Conservation (phyloP, 441 rosid genomes). For the Pelargonium cotyledonis region DNA sequence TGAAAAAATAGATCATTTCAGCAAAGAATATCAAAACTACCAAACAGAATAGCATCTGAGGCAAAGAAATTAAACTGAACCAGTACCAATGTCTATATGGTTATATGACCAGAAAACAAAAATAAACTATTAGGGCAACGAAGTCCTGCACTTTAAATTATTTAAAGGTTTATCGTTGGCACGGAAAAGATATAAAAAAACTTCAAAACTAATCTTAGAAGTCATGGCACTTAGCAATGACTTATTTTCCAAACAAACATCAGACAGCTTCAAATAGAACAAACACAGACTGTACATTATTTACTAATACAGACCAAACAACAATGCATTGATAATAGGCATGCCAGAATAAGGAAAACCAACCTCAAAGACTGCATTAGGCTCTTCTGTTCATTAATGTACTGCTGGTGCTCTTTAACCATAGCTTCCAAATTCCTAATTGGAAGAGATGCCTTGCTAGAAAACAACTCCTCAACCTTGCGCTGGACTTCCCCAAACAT, state of each 20-base stretch:
- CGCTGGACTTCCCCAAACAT: slow-evolving; percentile 62
- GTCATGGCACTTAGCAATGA: not conserved
- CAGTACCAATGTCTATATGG: too few species aligned
- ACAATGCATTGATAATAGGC: not conserved
- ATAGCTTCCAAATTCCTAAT: slow-evolving; percentile 51
- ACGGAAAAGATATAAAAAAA: not conserved
- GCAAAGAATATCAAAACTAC: too few species aligned
- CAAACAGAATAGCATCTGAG: too few species aligned
- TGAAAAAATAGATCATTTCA: too few species aligned
- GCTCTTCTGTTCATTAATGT: slow-evolving; percentile 72
- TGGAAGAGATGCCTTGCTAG: slow-evolving; percentile 45
- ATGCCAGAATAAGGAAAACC: slow-evolving; percentile 20
- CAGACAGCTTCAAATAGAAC: not conserved
- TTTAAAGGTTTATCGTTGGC: not conserved
- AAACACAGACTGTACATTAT: not conserved
- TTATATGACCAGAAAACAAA: too few species aligned
- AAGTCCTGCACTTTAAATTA: not conserved
- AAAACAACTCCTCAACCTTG: slow-evolving; percentile 71
- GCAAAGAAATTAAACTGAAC: too few species aligned
- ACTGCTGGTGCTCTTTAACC: slow-evolving; percentile 59
- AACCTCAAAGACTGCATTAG: slow-evolving; percentile 97
- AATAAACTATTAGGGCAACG: too few species aligned
- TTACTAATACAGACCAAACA: not conserved
- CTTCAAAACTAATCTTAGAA: not conserved
- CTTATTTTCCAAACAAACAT: not conserved